phyloP scores from a whole-genome alignment of 2,329 filamentous ascomycete species.

The Niveomyces coronatus region DNA sequence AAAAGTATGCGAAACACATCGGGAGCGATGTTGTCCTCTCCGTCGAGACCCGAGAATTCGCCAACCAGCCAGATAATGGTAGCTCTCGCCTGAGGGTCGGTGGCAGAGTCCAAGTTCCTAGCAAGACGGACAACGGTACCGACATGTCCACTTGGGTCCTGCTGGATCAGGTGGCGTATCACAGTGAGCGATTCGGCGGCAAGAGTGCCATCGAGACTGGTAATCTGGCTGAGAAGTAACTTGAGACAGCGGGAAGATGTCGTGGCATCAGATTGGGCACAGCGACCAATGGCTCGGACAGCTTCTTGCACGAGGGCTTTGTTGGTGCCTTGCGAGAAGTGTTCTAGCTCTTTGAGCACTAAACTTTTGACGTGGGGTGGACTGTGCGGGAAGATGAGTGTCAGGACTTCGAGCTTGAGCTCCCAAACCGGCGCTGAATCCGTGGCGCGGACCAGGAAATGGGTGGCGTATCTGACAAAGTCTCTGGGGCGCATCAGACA shows the following conservation, averaged over 20 bases:
- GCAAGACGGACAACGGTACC: conserved; percentile 83
- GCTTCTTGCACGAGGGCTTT: conserved; percentile 75
- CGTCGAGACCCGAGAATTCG: conserved; percentile 74
- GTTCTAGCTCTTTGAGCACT: conserved; percentile 84
- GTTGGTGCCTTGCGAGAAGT: conserved; percentile 71
- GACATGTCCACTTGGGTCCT: conserved; percentile 69
- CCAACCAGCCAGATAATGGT: conserved; percentile 97
- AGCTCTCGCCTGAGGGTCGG: conserved; percentile 77
- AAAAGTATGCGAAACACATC: conserved; percentile 84
- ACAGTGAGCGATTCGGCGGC: conserved; percentile 92
- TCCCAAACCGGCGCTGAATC: conserved; percentile 79
- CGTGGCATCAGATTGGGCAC: conserved; percentile 65
- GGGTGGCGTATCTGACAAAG: conserved; percentile 82
- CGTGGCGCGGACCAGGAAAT: conserved; percentile 75
- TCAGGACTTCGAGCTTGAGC: conserved; percentile 83
- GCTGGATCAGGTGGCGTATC: conserved; percentile 89
- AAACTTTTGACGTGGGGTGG: conserved; percentile 68
- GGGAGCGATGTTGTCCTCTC: conserved; percentile 80
- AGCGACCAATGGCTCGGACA: conserved; percentile 86
- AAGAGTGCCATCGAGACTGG: conserved; percentile 74
- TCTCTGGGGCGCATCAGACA: conserved; percentile 63
- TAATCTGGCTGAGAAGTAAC: conserved; percentile 77
- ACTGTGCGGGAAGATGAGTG: conserved; percentile 80
- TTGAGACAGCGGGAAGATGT: conserved; percentile 72
- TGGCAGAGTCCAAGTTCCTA: conserved; percentile 81